These are phyloP conservation scores for Ceratobasidium sp. DNA, from an alignment of 1,284 basidiomycete genomes.

Conservation along the genomic window DNA sequence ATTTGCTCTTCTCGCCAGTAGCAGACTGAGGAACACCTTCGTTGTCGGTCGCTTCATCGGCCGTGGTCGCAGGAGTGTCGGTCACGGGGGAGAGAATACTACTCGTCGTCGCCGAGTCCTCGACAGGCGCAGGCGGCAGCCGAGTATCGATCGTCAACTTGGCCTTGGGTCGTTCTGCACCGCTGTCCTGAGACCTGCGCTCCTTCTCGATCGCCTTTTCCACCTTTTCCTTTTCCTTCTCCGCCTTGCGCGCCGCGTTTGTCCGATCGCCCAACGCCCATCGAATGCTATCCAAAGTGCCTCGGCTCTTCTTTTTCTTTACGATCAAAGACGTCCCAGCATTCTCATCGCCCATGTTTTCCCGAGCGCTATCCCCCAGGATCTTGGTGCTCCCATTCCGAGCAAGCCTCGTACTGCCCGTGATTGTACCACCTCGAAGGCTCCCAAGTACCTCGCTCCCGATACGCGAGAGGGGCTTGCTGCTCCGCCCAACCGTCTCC, in stretches of 20 bases:
- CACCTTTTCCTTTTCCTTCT: conserved; percentile 49
- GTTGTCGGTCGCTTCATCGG: not conserved
- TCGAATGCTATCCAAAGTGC: conserved; percentile 63
- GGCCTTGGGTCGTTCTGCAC: conserved; percentile 1
- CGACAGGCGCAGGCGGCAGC: not conserved
- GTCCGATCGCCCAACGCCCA: conserved; percentile 54
- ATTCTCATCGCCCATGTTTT: conserved; percentile 1
- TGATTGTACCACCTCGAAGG: conserved; percentile 8
- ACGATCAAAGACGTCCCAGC: conserved; percentile 53
- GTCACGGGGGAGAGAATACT: not conserved
- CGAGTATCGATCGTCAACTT: conserved; percentile 31
- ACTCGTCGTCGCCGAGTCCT: not conserved
- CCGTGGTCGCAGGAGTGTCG: not conserved
- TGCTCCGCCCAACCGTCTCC: conserved; percentile 25
- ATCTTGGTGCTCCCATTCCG: not conserved
- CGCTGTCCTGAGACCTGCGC: conserved; percentile 43
- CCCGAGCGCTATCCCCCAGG: not conserved
- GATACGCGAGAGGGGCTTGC: not conserved
- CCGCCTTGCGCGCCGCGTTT: conserved; percentile 57
- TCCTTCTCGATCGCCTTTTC: conserved; percentile 69
- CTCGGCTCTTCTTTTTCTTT: conserved; percentile 77
- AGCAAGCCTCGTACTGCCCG: not conserved
- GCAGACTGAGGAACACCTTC: conserved; percentile 1
- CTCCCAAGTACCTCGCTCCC: conserved; percentile 5
- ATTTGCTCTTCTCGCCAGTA: conserved; percentile 46